phyloP scores from a whole-genome alignment of 805 yeast genomes.

The Cephaloascus albidus region DNA sequence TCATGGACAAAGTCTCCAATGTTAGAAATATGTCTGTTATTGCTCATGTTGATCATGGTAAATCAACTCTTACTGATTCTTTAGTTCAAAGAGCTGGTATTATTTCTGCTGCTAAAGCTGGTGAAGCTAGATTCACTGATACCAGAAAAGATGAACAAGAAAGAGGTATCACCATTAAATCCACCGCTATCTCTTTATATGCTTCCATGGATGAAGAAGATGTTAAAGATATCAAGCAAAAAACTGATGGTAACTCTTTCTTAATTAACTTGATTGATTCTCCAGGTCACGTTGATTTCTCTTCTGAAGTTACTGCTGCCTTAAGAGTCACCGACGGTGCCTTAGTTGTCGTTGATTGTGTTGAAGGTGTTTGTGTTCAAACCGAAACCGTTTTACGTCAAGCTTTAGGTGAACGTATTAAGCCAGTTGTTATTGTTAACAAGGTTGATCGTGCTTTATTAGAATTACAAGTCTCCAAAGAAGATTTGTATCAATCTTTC shows the following conservation, averaged over 20 bases:
- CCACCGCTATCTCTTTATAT: constrained; percentile 95
- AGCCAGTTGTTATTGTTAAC: constrained; percentile 98
- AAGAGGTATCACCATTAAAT: constrained; percentile 99
- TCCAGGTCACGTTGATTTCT: constrained; percentile 99
- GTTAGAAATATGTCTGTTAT: constrained; percentile 99
- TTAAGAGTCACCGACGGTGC: constrained; percentile 99
- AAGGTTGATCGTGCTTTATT: constrained; percentile 99
- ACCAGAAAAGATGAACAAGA: constrained; percentile 99
- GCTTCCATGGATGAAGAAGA: constrained; percentile 83
- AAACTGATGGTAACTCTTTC: constrained; percentile 88
- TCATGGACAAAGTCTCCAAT: constrained; percentile 99
- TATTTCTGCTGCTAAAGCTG: constrained; percentile 99
- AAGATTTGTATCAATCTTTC: constrained; percentile 97
- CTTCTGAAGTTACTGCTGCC: constrained; percentile 99
- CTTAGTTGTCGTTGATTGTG: constrained; percentile 96
- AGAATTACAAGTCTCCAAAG: constrained; percentile 98
- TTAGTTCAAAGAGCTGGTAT: constrained; percentile 99
- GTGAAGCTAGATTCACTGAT: constrained; percentile 99
- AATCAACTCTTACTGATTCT: constrained; percentile 98
- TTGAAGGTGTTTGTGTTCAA: constrained; percentile 99
- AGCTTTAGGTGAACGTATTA: constrained; percentile 98
- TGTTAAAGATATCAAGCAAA: constrained; percentile 83
- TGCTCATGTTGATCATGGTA: constrained; percentile 99
- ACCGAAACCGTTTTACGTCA: constrained; percentile 99
- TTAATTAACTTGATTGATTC: constrained; percentile 98